phyloP scores from a whole-genome alignment of 257 asterid genomes.

The Nicotiana noctiflora region DNA sequence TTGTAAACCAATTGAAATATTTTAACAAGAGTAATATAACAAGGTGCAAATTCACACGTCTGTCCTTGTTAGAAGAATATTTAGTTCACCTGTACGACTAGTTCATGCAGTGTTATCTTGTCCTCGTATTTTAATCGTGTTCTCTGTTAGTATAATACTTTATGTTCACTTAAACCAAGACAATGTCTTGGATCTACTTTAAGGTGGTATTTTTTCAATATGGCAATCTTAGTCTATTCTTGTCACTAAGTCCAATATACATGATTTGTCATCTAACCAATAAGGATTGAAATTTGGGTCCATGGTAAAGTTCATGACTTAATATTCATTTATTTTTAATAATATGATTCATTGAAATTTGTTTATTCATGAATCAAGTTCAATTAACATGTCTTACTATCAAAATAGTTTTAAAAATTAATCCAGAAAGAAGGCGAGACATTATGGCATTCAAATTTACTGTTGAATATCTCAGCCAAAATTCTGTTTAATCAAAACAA shows the following conservation, averaged over 20 bases:
- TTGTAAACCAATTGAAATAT: neutral
- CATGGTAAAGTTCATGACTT: no score
- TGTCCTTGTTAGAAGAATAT: neutral
- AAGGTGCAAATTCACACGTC: neutral
- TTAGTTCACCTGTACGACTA: neutral
- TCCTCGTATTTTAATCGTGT: neutral
- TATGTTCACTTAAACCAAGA: neutral
- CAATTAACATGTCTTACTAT: neutral
- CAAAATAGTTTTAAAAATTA: no score
- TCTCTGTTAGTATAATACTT: neutral
- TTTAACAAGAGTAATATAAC: neutral
- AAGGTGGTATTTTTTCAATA: neutral
- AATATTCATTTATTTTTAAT: neutral
- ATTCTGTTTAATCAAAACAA: neutral
- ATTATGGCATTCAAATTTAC: neutral
- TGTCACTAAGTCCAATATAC: neutral
- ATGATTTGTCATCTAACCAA: neutral
- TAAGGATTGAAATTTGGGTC: neutral
- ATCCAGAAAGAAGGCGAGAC: neutral
- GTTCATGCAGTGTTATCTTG: neutral
- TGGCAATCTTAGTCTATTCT: neutral
- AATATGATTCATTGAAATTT: neutral
- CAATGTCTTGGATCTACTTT: neutral
- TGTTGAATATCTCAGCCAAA: neutral
- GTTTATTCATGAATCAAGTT: neutral